Conservation (phyloP, 441 rosid species). For the Pelargonium citronellum region DNA sequence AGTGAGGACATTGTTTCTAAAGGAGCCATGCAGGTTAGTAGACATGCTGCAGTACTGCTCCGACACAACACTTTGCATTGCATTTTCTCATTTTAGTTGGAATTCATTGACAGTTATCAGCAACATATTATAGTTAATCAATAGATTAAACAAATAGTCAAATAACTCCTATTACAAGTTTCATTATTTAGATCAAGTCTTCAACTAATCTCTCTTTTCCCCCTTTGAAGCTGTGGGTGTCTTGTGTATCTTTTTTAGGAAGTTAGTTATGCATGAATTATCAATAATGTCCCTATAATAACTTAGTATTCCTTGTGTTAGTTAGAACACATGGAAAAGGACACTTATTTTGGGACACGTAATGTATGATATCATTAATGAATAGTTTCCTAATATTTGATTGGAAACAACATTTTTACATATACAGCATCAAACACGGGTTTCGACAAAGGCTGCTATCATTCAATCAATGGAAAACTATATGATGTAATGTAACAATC, state of each 20-base stretch:
- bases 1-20: conserved; percentile 84
- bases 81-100: not conserved
- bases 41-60: not conserved
- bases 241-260: too few species aligned
- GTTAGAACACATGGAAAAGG: too few species aligned
- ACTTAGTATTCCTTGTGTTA: too few species aligned
- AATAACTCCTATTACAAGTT: not conserved
- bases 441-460: not conserved
- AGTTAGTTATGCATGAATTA: too few species aligned
- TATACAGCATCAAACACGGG: not conserved
- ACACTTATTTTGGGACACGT: not conserved
- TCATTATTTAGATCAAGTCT: not conserved
- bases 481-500: not conserved
- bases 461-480: not conserved
- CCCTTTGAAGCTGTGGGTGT: not conserved
- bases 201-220: not conserved
- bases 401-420: not conserved
- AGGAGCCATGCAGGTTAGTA: conserved; percentile 91
- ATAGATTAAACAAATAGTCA: not conserved
- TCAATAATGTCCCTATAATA: too few species aligned
- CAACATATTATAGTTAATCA: not conserved
- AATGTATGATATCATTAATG: not conserved
- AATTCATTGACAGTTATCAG: not conserved
- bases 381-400: not conserved
- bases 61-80: not conserved